Percentiles rank a stretch among this genome's conserved stretches.
Conservation (phyloP, 1,284 basidiomycete species). For the Sanghuangporus baumii region DNA sequence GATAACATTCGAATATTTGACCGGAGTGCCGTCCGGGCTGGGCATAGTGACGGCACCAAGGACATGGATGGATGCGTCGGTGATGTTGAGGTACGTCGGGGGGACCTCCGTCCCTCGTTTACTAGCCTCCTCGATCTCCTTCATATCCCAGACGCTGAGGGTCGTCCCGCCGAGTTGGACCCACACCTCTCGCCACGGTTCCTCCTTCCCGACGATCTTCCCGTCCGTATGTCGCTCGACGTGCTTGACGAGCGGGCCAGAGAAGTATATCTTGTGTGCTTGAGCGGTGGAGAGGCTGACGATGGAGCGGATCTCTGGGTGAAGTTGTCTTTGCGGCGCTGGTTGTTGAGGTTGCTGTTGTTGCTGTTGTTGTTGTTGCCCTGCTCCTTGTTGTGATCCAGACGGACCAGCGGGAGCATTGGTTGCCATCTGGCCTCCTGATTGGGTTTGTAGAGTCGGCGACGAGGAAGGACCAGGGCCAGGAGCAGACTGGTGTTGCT, state of each 20-base stretch:
- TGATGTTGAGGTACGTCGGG: conserved; percentile 81
- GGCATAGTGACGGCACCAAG: conserved; percentile 67
- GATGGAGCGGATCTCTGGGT: conserved; percentile 75
- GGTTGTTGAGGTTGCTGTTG: neutral
- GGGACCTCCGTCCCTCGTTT: conserved; percentile 78
- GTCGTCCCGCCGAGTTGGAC: conserved; percentile 91
- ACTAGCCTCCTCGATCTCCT: conserved; percentile 75
- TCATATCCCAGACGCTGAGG: conserved; percentile 88
- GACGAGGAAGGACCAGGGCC: neutral
- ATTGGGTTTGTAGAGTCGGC: neutral
- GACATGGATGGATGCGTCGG: conserved; percentile 79
- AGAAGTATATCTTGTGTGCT: conserved; percentile 76
- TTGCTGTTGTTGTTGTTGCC: neutral
- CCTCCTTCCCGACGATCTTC: conserved; percentile 62
- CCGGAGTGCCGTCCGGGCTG: conserved; percentile 38
- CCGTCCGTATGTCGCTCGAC: conserved; percentile 75
- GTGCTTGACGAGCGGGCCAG: conserved; percentile 71
- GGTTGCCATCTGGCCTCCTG: neutral
- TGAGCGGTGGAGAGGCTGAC: conserved; percentile 64
- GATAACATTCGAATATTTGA: conserved; percentile 73
- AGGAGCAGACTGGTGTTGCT: neutral
- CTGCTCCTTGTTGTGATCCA: neutral
- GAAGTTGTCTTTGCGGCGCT: conserved; percentile 32
- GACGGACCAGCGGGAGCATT: neutral
- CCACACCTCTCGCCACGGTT: conserved; percentile 92